Evolutionary conservation across 1,284 basidiomycete species (phyloP).

Genomic region (Heterobasidion occidentale): DNA sequence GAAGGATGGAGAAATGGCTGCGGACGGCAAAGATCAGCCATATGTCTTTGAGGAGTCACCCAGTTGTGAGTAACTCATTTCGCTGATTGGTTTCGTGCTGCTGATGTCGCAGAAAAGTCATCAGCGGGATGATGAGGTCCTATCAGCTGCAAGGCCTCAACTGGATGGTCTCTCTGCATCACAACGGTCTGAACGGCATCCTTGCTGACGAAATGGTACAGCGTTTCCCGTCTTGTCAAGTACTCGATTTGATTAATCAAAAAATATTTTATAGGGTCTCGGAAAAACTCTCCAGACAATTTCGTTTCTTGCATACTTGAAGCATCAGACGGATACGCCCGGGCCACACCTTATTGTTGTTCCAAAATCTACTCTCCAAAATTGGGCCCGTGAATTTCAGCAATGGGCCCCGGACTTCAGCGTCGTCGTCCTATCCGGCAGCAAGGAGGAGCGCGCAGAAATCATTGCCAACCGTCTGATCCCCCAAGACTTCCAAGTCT

Average conservation of each 20-base stretch:
- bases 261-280: constrained; percentile 59
- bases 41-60: constrained; percentile 92
- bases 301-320: constrained; percentile 93
- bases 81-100: constrained; percentile 1
- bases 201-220: constrained; percentile 89
- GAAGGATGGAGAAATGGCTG: constrained; percentile 78
- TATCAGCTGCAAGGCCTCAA: constrained; percentile 97
- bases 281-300: constrained; percentile 99
- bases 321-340: constrained; percentile 68
- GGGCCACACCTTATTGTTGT: constrained; percentile 96
- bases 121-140: constrained; percentile 85
- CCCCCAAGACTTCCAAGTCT: constrained; percentile 88
- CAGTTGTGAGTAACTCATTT: constrained; percentile 51
- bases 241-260: neutral
- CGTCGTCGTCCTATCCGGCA: constrained; percentile 77
- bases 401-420: constrained; percentile 92
- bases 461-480: constrained; percentile 78
- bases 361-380: constrained; percentile 96
- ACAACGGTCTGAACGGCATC: constrained; percentile 91
- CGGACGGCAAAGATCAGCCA: constrained; percentile 76
- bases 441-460: constrained; percentile 83
- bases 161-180: constrained; percentile 93
- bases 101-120: constrained; percentile 41
- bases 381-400: constrained; percentile 92
- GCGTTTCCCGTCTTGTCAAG: constrained; percentile 11